phyloP scores from a whole-genome alignment of 2,329 filamentous ascomycete genomes.

The Paraconiothyrium sp. region DNA sequence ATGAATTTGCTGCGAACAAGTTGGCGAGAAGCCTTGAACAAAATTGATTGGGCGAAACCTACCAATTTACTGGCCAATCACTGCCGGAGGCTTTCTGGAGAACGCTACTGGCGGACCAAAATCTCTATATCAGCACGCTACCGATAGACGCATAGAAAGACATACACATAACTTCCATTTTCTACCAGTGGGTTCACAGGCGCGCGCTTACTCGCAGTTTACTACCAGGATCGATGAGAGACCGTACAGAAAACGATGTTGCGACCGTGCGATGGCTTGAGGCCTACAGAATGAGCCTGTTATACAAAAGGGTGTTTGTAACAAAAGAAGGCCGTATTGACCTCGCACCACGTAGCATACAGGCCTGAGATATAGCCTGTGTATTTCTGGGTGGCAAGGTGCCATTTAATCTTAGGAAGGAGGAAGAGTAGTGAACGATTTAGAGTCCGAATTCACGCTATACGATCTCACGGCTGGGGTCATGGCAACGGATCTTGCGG shows the following conservation, averaged over 20 bases:
- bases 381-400: conserved; percentile 8
- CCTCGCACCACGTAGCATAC: conserved; percentile 8
- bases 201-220: conserved; percentile 5
- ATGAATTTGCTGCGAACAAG: not conserved
- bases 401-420: conserved; percentile 6
- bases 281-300: conserved; percentile 1
- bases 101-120: conserved; percentile 9
- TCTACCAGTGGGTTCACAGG: conserved; percentile 11
- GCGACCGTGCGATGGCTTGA: conserved; percentile 1
- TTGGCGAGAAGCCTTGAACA: conserved; percentile 1
- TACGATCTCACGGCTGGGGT: too few species aligned
- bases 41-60: not conserved
- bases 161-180: conserved; percentile 3
- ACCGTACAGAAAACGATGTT: conserved; percentile 3
- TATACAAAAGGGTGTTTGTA: conserved; percentile 9
- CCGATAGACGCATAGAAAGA: conserved; percentile 7
- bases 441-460: too few species aligned
- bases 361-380: conserved; percentile 4
- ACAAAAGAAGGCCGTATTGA: conserved; percentile 2
- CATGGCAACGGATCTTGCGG: too few species aligned
- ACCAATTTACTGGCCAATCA: conserved; percentile 9
- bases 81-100: conserved; percentile 15
- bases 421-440: not conserved
- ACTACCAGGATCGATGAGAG: conserved; percentile 2
- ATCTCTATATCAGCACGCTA: conserved; percentile 9